Evolutionary conservation across 2,329 filamentous ascomycete genomes (phyloP), one percentile per base, ranked within the genome.

Genomic region (Fulvia fulva): DNA sequence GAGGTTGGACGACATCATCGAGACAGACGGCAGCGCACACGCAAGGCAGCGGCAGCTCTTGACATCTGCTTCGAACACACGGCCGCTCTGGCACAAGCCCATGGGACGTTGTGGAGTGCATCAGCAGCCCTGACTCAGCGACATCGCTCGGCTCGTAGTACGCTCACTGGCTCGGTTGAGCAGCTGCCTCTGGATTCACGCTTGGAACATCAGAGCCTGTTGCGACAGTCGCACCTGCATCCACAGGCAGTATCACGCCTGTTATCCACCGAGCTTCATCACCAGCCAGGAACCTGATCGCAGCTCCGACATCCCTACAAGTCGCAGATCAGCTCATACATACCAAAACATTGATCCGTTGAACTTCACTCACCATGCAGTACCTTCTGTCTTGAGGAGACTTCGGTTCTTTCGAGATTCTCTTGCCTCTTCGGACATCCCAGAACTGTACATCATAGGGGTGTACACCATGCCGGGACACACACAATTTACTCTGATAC

Each of bases 401-500:
- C 78, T 81, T 47, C 79, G 68, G 53, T 79, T 78, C 60, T 76
- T 76, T 19, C 81, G 71, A 12, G 78, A 75, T 60, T 79, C 77
- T 47, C 81, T 70, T 2, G 76, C 78, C 57, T 80, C 78, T 3
- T 80, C 75, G 2, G 67, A 77, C 80, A 83, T 83, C 0, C 79
- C 78, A 2, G 69, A 67, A 0, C 73, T 74, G 58, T 79, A 81
- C 77, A 82, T 81, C 79, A 83, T 81, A 0, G 81, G 80, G 1
- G 80, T 83, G 60, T 81, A 83, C 1, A 83, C 70, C 80, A 83
- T 52, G 3, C 54, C 80, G 0, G 80, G 81, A 66, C 79, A 82
- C 5, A 83, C 80, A 62, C 81, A 83, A 59, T 84, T 83, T 2
- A 83, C 80, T 14, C 81, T 67, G 34, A 84, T 81, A 0, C 78